Base-by-base conservation (phyloP, 495 filamentous ascomycete genomes). In the Podospora anserina region DNA sequence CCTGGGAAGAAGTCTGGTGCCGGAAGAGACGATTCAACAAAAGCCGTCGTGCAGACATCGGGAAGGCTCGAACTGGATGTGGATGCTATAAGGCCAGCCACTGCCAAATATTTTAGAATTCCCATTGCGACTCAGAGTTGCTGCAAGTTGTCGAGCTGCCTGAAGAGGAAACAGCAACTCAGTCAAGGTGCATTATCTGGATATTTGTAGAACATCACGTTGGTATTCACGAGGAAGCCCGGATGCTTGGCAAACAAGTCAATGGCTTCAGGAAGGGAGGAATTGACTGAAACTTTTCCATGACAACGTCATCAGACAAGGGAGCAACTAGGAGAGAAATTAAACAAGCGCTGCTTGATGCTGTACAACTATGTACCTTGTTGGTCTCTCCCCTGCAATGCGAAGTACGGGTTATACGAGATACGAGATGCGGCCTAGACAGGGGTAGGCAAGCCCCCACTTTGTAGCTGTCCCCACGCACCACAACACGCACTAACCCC, bases 11-110 rank as follows among this genome's bases (percentile, higher is more conserved):
- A 32, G 27, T 27, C 60, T 1, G 20, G 30, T 5, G 66, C 39
- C 4, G 66, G 66, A 16, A 68, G 66, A 11, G 60, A 16, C 4
- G 58, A 53, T 60, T 68, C 30, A 3, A 68, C 60, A 49, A 63
- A 55, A 3, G 16, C 59, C n/a, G 59, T 19, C 0, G 34, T 68
- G 49, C 66, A 68, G 2, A 64, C 61, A 39, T 61, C 59, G 9
- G 34, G 18, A 27, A 68, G 66, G 39, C 39, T 49, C 13, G 39
- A 49, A 49, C 39, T 9, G 15, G 6, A 49, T 11, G 39, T 49
- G 39, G 39, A 49, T 49, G 39, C 39, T 2, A 49, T 13, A 49
- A 49, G 39, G 15, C 39, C 15, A 11, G 39, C 39, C 39, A 49
- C 9, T 16, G 9, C 39, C 39, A 49, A 3, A 3, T 2, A 49